phyloP scores from a whole-genome alignment of 2,329 filamentous ascomycete species.

The Capronia coronata region DNA sequence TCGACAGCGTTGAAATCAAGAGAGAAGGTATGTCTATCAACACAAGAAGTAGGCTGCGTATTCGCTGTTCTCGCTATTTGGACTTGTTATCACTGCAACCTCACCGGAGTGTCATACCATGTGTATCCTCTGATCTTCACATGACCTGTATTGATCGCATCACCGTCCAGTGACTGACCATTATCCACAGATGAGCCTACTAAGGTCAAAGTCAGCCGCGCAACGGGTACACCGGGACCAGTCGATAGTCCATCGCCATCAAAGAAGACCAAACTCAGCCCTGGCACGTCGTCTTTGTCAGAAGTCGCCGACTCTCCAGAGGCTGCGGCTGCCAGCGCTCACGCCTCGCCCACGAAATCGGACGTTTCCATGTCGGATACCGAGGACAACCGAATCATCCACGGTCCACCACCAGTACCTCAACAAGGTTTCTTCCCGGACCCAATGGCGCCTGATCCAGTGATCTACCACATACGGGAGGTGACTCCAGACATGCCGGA shows the following conservation, averaged over 20 bases:
- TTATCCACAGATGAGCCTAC: slow-evolving; percentile 19
- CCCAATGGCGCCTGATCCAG: slow-evolving; percentile 81
- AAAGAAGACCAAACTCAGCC: slow-evolving; percentile 29
- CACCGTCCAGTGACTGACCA: slow-evolving; percentile 3
- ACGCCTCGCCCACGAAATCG: slow-evolving; percentile 55
- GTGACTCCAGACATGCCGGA: slow-evolving; percentile 69
- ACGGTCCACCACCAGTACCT: slow-evolving; percentile 56
- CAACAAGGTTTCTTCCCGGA: slow-evolving; percentile 90
- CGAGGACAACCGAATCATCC: slow-evolving; percentile 42
- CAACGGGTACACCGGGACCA: slow-evolving; percentile 21
- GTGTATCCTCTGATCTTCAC: neutral
- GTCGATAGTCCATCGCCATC: slow-evolving; percentile 27
- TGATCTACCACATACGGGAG: slow-evolving; percentile 83
- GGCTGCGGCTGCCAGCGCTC: slow-evolving; percentile 48
- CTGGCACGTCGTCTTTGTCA: slow-evolving; percentile 29
- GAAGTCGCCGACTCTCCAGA: slow-evolving; percentile 29
- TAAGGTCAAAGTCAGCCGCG: slow-evolving; percentile 18
- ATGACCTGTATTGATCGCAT: neutral
- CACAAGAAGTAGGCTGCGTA: neutral
- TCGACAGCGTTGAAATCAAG: slow-evolving; percentile 50
- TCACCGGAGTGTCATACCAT: no score
- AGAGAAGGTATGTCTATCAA: slow-evolving; percentile 45
- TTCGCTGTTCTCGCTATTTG: neutral
- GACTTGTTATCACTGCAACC: neutral
- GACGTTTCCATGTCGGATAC: slow-evolving; percentile 56